A percentile compares a stretch with the other conserved stretches of the same genome.
phyloP scores from a whole-genome alignment of 1,284 basidiomycete species.

The Termitomyces sp. region DNA sequence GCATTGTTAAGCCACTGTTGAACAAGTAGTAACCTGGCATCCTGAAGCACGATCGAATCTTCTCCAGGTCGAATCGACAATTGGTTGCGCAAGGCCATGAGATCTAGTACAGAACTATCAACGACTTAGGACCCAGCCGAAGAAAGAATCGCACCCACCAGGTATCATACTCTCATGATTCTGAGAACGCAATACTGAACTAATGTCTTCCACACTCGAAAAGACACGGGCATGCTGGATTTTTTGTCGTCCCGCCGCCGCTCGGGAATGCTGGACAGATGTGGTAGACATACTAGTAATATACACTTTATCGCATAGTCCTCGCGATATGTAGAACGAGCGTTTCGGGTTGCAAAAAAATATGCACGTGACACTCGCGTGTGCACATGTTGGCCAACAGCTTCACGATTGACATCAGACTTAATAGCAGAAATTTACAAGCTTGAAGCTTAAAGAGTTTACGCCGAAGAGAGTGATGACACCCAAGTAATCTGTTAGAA shows the following conservation, averaged over 20 bases:
- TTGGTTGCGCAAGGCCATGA: conserved; percentile 49
- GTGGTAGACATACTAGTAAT: conserved; percentile 1
- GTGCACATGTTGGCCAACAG: neutral
- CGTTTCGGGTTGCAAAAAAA: neutral
- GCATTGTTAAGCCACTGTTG: conserved; percentile 56
- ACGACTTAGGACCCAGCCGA: conserved; percentile 1
- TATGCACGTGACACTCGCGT: neutral
- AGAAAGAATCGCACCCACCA: conserved; percentile 16
- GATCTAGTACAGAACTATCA: conserved; percentile 27
- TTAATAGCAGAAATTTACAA: too few species aligned
- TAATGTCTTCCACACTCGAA: conserved; percentile 19
- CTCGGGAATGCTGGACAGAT: neutral
- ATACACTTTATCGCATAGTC: neutral
- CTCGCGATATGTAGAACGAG: neutral
- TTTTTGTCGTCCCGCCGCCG: conserved; percentile 2
- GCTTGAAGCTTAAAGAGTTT: too few species aligned
- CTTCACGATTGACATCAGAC: too few species aligned
- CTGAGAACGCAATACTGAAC: conserved; percentile 18
- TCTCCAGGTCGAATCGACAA: conserved; percentile 44
- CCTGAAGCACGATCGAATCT: conserved; percentile 40
- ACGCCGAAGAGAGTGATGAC: neutral
- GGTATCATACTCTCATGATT: conserved; percentile 18
- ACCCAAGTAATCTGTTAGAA: neutral
- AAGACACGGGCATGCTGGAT: conserved; percentile 10
- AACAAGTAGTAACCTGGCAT: conserved; percentile 48